Percentiles rank a stretch among this genome's conserved stretches.
phyloP scores from a whole-genome alignment of 1,284 basidiomycete genomes.

The Ustilago xerochloae region DNA sequence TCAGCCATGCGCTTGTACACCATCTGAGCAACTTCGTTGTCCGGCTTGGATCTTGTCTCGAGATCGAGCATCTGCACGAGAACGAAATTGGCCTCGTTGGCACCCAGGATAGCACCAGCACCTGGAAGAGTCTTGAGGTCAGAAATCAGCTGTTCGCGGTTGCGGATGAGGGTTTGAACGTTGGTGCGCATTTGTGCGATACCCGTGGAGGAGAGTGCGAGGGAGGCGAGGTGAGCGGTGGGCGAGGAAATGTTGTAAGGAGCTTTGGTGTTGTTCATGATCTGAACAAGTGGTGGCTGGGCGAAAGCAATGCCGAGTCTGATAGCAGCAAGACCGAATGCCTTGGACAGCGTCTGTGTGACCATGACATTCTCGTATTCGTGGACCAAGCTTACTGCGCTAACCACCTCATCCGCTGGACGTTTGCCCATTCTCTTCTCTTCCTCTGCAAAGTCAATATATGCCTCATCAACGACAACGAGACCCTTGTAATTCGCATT shows the following conservation, averaged over 20 bases:
- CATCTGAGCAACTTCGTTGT: slow-evolving; percentile 77
- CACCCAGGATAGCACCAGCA: slow-evolving; percentile 80
- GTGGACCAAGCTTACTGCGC: slow-evolving; percentile 77
- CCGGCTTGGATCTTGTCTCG: slow-evolving; percentile 71
- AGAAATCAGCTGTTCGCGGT: slow-evolving; percentile 74
- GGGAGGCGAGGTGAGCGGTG: slow-evolving; percentile 83
- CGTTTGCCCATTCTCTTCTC: slow-evolving; percentile 58
- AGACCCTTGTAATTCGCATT: slow-evolving; percentile 87
- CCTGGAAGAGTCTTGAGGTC: slow-evolving; percentile 71
- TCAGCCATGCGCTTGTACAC: slow-evolving; percentile 86
- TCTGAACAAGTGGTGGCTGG: slow-evolving; percentile 87
- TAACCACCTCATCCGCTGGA: slow-evolving; percentile 69
- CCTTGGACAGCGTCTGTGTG: slow-evolving; percentile 94
- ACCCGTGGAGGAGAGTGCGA: slow-evolving; percentile 79
- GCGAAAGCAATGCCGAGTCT: slow-evolving; percentile 89
- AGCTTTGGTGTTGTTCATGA: slow-evolving; percentile 95
- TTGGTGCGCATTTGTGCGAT: slow-evolving; percentile 78
- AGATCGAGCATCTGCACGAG: slow-evolving; percentile 79
- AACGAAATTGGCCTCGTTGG: slow-evolving; percentile 91
- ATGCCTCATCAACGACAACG: slow-evolving; percentile 95
- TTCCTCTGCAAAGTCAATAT: slow-evolving; percentile 84
- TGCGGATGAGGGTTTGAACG: slow-evolving; percentile 74
- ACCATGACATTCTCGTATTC: slow-evolving; percentile 91
- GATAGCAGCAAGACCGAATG: slow-evolving; percentile 94
- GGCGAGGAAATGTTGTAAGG: slow-evolving; percentile 97